phyloP scores from a whole-genome alignment of 805 yeast genomes.

The Candida oleophila region DNA sequence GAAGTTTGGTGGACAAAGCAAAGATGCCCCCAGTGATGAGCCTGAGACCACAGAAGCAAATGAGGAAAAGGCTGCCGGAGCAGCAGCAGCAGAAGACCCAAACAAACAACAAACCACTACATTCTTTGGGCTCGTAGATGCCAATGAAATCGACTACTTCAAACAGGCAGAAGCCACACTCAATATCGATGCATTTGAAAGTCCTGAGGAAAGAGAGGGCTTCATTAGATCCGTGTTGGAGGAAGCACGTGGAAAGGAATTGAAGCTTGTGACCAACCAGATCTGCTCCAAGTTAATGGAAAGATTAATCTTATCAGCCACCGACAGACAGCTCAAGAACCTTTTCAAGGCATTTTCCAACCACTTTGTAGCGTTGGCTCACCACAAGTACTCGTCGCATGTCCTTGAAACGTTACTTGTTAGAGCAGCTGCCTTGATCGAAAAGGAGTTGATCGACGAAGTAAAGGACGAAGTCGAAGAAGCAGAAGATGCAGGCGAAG shows the following conservation, averaged over 20 bases:
- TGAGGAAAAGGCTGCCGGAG: slow-evolving; percentile 9
- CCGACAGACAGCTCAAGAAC: slow-evolving; percentile 61
- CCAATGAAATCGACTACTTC: slow-evolving; percentile 85
- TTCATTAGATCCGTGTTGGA: slow-evolving; percentile 78
- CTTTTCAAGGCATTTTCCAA: slow-evolving; percentile 68
- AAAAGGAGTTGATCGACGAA: slow-evolving; percentile 59
- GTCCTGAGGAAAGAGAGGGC: slow-evolving; percentile 67
- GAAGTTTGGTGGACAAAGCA: background rate
- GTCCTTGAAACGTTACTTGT: slow-evolving; percentile 84
- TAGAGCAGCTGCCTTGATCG: slow-evolving; percentile 70
- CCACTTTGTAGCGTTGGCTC: slow-evolving; percentile 73
- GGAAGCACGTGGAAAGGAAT: slow-evolving; percentile 85
- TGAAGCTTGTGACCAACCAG: slow-evolving; percentile 90
- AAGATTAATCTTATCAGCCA: slow-evolving; percentile 69
- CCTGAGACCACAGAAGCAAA: slow-evolving; percentile 2
- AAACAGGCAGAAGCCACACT: slow-evolving; percentile 88
- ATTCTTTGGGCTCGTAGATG: slow-evolving; percentile 84
- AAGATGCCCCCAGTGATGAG: slow-evolving; percentile 2
- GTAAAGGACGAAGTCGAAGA: slow-evolving; percentile 35
- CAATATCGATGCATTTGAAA: slow-evolving; percentile 74
- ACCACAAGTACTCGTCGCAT: slow-evolving; percentile 91
- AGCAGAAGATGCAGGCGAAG: slow-evolving; percentile 22
- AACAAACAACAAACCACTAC: slow-evolving; percentile 24
- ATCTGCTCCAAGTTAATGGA: slow-evolving; percentile 93
- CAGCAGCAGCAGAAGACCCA: slow-evolving; percentile 7